Percentiles rank a stretch among this genome's conserved stretches.
phyloP scores from a whole-genome alignment of 1,284 basidiomycete species.

The Irpex sp. region DNA sequence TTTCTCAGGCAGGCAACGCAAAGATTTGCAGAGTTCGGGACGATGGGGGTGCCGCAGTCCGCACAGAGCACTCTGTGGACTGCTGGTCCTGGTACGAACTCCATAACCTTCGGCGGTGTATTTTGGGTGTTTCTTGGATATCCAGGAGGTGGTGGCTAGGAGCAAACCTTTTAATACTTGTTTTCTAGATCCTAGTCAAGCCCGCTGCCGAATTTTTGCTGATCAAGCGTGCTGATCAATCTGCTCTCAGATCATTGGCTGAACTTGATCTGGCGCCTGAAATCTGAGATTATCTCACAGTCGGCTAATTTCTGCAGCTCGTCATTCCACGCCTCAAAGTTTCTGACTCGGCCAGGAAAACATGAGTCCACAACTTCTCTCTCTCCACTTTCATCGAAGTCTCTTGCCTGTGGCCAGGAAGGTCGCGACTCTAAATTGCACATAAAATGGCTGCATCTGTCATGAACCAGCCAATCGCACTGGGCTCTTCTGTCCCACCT shows the following conservation, averaged over 20 bases:
- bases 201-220: conserved; percentile 1
- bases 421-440: not conserved
- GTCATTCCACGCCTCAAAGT: not conserved
- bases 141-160: not conserved
- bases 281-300: not conserved
- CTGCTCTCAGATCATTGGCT: not conserved
- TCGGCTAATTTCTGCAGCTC: not conserved
- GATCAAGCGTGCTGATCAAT: conserved; percentile 1
- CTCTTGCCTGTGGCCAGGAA: too few relatives aligned
- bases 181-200: not conserved
- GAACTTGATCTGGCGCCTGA: not conserved
- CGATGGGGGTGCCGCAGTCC: conserved; percentile 86
- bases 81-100: conserved; percentile 67
- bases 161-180: not conserved
- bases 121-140: not conserved
- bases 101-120: conserved; percentile 45
- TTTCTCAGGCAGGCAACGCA: conserved; percentile 92
- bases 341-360: not conserved
- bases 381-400: not conserved
- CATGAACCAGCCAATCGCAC: conserved; percentile 1
- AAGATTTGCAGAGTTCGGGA: conserved; percentile 94
- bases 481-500: conserved; percentile 61
- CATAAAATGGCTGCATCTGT: not conserved
- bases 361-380: not conserved
- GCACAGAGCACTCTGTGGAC: conserved; percentile 79